phyloP scores from a whole-genome alignment of 306 rosid species.

The Cucumis melo region DNA sequence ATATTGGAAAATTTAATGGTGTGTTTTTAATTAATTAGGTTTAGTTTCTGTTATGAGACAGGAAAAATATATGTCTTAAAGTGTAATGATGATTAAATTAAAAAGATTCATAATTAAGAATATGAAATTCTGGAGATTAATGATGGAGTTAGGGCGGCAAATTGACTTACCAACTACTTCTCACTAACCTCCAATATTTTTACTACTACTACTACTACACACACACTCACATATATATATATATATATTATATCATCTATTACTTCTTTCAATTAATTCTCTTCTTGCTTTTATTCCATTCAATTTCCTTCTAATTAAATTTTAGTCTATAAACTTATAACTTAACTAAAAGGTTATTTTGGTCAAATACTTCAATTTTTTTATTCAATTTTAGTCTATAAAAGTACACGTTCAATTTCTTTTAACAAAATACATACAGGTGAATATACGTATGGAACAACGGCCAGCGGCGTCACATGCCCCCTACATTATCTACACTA shows the following conservation, averaged over 20 bases:
- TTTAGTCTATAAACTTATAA: too few species aligned
- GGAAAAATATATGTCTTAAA: slow-evolving; percentile 9
- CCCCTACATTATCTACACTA: too few species aligned
- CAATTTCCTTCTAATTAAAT: neutral
- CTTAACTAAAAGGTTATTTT: too few species aligned
- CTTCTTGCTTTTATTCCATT: neutral
- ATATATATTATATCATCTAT: neutral
- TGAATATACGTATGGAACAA: too few species aligned
- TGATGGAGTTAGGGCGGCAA: slow-evolving; percentile 16
- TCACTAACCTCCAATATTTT: slow-evolving; percentile 26
- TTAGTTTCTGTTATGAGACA: neutral
- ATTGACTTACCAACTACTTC: slow-evolving; percentile 27
- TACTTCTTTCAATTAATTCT: neutral
- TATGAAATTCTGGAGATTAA: slow-evolving; percentile 7
- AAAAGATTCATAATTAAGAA: neutral
- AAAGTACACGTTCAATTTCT: too few species aligned
- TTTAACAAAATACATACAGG: too few species aligned
- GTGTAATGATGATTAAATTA: slow-evolving; percentile 15
- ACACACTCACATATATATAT: neutral
- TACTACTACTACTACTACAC: too few species aligned
- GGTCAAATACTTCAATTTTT: too few species aligned
- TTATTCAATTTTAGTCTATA: too few species aligned
- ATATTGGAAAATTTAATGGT: too few species aligned
- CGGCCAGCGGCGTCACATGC: too few species aligned
- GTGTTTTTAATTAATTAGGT: neutral